Evolutionary conservation across 2,329 filamentous ascomycete genomes (phyloP), one percentile per base, ranked within the genome.

Genomic region (Raffaelea albimanens): DNA sequence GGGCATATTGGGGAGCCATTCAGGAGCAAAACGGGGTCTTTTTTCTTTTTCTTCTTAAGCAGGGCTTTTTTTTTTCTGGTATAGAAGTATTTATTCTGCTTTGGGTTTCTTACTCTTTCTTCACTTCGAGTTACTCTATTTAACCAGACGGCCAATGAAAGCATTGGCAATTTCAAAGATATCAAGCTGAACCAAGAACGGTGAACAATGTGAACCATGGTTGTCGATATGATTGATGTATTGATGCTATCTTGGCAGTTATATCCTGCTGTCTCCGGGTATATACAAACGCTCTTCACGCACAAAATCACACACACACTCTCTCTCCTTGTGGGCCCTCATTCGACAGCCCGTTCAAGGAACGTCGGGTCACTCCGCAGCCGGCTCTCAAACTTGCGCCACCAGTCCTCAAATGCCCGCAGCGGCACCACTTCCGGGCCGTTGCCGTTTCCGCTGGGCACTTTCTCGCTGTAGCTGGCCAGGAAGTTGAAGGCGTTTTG

Each of bases 401-500:
- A 98, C 93, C 94, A 98, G 50, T 95, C 88, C 67, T 94, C 85
- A 63, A 98, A 98, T 5, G 86, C 87, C 67, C 87, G 93, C 54
- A 98, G 67, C n/a, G 93, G 90, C 21, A 98, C 87, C 13, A 94
- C 85, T 63, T 97, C 91, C 7, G 25, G 25, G 41, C 85, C 78
- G 22, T 70, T 68, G 2, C 73, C 73, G 2, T 72, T 71, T 48
- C 76, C 40, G 46, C 43, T 75, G 42, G 42, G 40, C n/a, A 39
- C 33, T n/a, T 31, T 42, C 34, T 80, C 79, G 50, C 84, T 87
- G 70, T 95, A 97, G 58, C 88, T 85, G 3, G 91, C 82, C 49
- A 98, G 71, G 63, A 95, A 97, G 66, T 98, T 96, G 66, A 97
- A 98, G 14, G 91, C 93, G 64, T 96, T 95, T 58, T 87, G 85